These are phyloP conservation scores for Talaromyces trachyspermus DNA, from an alignment of 495 filamentous ascomycete species.

Conservation along the genomic window DNA sequence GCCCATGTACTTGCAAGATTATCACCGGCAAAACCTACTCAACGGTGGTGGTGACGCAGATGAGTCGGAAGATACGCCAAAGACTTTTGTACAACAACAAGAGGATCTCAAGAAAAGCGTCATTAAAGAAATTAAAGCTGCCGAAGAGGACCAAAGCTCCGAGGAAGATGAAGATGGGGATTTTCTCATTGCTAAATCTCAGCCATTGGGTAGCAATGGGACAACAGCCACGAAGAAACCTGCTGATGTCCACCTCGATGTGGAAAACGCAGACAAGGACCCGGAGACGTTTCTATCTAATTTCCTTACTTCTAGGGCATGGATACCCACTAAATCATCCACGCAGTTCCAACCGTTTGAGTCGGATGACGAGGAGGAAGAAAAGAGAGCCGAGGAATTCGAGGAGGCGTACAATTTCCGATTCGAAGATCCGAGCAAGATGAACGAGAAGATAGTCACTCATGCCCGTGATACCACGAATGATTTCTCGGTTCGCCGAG, in stretches of 20 bases:
- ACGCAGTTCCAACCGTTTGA: constrained; percentile 73
- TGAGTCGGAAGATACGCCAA: constrained; percentile 42
- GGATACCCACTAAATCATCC: constrained; percentile 58
- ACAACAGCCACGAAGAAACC: constrained; percentile 38
- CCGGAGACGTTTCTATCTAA: constrained; percentile 86
- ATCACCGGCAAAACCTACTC: constrained; percentile 80
- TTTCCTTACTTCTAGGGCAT: constrained; percentile 83
- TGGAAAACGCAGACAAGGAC: constrained; percentile 75
- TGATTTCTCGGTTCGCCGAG: constrained; percentile 73
- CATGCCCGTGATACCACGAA: constrained; percentile 80
- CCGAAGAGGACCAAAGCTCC: constrained; percentile 29
- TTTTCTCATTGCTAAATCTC: constrained; percentile 59
- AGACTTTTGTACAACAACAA: constrained; percentile 81
- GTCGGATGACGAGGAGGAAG: constrained; percentile 84
- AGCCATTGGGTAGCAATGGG: constrained; percentile 27
- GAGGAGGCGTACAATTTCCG: constrained; percentile 95
- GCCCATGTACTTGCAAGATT: constrained; percentile 80
- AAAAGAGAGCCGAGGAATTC: constrained; percentile 72
- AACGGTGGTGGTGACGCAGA: constrained; percentile 52
- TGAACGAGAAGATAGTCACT: constrained; percentile 76
- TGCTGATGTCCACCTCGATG: constrained; percentile 47
- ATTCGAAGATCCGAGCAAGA: constrained; percentile 81
- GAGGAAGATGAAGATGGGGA: constrained; percentile 57
- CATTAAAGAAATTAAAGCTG: constrained; percentile 71
- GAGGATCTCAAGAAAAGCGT: constrained; percentile 68